Evolutionary conservation across 2,329 filamentous ascomycete species (phyloP), one percentile per base, ranked within the genome.

Genomic region (Furcasterigmium sp.): DNA sequence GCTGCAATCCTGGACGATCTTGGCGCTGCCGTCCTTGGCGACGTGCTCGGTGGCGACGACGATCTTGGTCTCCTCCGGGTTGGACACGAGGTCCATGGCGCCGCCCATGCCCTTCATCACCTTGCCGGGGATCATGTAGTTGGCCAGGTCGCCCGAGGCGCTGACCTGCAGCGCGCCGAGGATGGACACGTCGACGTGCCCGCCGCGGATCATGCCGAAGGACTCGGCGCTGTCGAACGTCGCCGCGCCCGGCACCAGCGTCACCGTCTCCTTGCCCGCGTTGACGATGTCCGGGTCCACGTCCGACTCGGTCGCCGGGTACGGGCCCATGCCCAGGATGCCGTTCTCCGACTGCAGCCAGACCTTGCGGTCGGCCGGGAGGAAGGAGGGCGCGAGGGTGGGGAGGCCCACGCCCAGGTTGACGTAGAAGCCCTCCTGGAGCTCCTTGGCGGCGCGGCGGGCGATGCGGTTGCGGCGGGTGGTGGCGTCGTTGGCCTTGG

Each of bases 101-200:
- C 83, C 83, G 47, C 88, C 88, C 82, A 94, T 93, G 15, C 88
- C 88, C 73, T 93, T 93, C 65, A 90, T 82, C 10, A 88, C 80
- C 64, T 91, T 93, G 19, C 88, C 88, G 0, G 88, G 88, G 49
- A 94, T 85, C 84, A 93, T 93, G 72, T 88, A 94, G 65, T 93
- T 93, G 37, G 88, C 88, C 42, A 94, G 66, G 58, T 94, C 88
- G 20, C 88, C 88, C 3, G 77, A 72, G 0, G 86, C 86, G 51
- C 80, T 84, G 18, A 93, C 87, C 67, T 94, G 86, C 51, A 91
- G 79, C 2, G 87, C 84, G 4, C 88, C 88, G 1, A 94, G 76
- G 56, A 94, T 89, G 0, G 85, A 89, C 5, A 94, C 83, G 56
- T 94, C 84, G 34, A 94, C 82, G 55, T 90, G 86, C 0, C 88